Conservation (phyloP, 345 rosid genomes). For the Ceriops tagal region DNA sequence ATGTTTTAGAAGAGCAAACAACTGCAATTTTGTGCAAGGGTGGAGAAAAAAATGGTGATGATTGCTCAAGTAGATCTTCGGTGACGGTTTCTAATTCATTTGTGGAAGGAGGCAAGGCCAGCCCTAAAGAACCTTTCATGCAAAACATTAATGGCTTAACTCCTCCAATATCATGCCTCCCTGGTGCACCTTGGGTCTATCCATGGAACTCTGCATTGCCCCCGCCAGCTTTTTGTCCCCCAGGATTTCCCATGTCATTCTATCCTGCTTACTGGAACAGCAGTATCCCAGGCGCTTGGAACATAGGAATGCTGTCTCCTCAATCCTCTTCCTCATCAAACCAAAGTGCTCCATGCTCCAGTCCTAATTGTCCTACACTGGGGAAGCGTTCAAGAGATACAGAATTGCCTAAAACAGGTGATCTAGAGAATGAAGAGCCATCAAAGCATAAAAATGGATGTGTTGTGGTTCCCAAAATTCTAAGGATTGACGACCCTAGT, state of each 20-base stretch:
- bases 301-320: conserved; percentile 21
- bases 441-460: conserved; percentile 8
- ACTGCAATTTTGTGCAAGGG: conserved; percentile 17
- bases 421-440: conserved; percentile 9
- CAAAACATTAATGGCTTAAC: conserved; percentile 41
- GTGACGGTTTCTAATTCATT: conserved; percentile 38
- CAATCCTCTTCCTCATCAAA: conserved; percentile 16
- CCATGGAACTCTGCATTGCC: conserved; percentile 52
- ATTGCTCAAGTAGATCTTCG: conserved; percentile 43
- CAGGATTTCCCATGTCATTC: conserved; percentile 25
- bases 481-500: conserved; percentile 24
- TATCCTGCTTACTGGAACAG: conserved; percentile 28
- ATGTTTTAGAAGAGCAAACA: conserved; percentile 24
- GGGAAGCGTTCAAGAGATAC: conserved; percentile 27
- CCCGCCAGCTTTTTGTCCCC: conserved; percentile 34
- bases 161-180: conserved; percentile 21
- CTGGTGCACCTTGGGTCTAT: conserved; percentile 67
- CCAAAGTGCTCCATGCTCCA: conserved; percentile 2
- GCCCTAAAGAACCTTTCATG: conserved; percentile 28
- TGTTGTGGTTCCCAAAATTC: conserved; percentile 19
- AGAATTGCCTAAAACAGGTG: conserved; percentile 27
- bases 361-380: conserved; percentile 12
- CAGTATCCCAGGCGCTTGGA: conserved; percentile 48
- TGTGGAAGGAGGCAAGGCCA: conserved; percentile 28
- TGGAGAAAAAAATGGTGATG: conserved; percentile 50